Evolutionary conservation across 306 rosid genomes (phyloP).

Genomic region (Vigna hirtella): DNA sequence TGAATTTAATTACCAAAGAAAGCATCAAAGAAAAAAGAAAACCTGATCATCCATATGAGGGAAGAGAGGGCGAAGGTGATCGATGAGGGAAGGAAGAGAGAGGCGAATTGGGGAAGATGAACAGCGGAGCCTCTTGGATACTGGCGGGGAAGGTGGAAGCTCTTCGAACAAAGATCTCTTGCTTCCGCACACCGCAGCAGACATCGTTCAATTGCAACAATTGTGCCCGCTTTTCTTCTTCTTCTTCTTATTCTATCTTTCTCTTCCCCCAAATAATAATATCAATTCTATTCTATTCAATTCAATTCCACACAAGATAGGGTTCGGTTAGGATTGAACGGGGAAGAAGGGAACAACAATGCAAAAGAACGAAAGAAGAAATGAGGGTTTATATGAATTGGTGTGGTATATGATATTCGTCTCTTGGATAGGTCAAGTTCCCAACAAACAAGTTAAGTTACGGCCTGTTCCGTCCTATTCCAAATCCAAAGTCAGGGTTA

Average conservation of each 20-base stretch:
- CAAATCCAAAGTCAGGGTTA: not conserved
- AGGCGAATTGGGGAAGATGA: constrained; percentile 79
- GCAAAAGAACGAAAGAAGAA: not conserved
- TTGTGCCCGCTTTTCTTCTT: constrained; percentile 19
- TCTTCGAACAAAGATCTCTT: constrained; percentile 99
- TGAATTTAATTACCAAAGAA: not conserved
- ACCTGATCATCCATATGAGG: constrained; percentile 87
- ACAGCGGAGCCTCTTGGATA: constrained; percentile 88
- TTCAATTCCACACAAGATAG: constrained; percentile 1
- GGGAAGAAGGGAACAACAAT: too few relatives aligned
- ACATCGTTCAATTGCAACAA: constrained; percentile 68
- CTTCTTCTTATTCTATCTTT: not conserved
- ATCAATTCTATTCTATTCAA: not conserved
- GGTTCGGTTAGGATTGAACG: not conserved
- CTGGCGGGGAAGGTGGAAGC: constrained; percentile 87
- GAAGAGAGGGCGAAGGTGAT: constrained; percentile 72
- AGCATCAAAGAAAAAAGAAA: not conserved
- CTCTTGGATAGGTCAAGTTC: constrained; percentile 18
- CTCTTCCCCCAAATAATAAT: not conserved
- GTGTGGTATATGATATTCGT: not conserved
- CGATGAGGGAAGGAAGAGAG: constrained; percentile 62
- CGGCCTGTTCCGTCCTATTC: not conserved
- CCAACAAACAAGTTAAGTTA: not conserved
- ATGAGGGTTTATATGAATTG: not conserved
- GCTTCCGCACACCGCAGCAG: constrained; percentile 99